These are phyloP conservation scores for Colletotrichum salicis DNA, from an alignment of 2,329 filamentous ascomycete genomes.

Conservation along the genomic window DNA sequence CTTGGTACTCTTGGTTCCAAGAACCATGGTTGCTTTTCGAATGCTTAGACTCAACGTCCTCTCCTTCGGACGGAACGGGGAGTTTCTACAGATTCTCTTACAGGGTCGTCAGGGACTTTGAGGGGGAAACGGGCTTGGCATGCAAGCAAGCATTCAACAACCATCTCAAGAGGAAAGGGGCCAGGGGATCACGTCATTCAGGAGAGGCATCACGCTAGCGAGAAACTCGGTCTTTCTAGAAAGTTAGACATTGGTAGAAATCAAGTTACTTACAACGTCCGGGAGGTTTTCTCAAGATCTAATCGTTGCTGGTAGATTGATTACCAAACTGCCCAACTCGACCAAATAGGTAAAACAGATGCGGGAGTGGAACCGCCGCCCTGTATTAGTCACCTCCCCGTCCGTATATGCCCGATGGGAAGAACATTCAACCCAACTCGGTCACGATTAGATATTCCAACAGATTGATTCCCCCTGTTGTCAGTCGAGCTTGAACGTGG, in stretches of 20 bases:
- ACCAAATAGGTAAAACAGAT: neutral
- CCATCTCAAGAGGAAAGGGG: neutral
- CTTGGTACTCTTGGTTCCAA: neutral
- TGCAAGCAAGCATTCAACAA: neutral
- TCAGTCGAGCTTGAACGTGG: no score
- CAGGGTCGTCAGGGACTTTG: neutral
- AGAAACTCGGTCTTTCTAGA: neutral
- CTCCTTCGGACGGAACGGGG: neutral
- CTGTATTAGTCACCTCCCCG: no score
- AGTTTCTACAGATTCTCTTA: neutral
- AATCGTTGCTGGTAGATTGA: neutral
- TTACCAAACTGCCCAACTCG: neutral
- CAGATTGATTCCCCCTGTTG: no score
- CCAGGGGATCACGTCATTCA: neutral
- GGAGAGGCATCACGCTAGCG: neutral
- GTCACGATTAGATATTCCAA: no score
- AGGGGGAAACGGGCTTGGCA: slow-evolving; percentile 1
- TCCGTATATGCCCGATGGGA: no score
- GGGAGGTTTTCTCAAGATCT: neutral
- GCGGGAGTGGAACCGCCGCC: neutral
- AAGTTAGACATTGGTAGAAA: neutral
- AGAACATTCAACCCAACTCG: no score
- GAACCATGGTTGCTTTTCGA: neutral
- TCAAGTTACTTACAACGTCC: neutral
- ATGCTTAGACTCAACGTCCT: neutral